phyloP scores from a whole-genome alignment of 768 basidiomycete genomes.

The Polyporus arcularius region DNA sequence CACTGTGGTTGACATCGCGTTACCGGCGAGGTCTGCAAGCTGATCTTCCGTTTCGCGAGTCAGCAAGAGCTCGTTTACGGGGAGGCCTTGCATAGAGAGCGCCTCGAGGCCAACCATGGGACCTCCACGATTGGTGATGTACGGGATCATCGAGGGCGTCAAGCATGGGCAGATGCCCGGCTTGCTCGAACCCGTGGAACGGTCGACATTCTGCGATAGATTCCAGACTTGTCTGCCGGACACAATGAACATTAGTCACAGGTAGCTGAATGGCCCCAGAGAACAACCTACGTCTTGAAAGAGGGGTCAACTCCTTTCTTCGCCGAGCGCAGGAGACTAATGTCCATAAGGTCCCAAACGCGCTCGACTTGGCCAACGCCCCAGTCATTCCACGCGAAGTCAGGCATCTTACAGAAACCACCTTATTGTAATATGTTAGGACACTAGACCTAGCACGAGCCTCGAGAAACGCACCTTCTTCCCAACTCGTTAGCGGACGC shows the following conservation, averaged over 20 bases:
- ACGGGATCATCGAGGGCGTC: constrained; percentile 96
- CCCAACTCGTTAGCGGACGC: constrained; percentile 90
- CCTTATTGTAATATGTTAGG: constrained; percentile 39
- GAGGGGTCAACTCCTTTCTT: constrained; percentile 80
- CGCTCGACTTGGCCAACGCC: constrained; percentile 89
- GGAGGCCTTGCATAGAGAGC: constrained; percentile 91
- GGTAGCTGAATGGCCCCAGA: too few species aligned
- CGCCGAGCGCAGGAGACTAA: constrained; percentile 80
- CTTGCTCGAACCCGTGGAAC: constrained; percentile 78
- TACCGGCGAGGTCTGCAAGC: constrained; percentile 91
- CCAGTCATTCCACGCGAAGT: constrained; percentile 96
- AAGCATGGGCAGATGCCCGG: constrained; percentile 90
- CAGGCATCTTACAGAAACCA: constrained; percentile 81
- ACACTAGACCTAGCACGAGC: too few species aligned
- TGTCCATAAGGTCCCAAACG: constrained; percentile 95
- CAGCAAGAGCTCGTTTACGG: constrained; percentile 86
- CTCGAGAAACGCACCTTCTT: constrained; percentile 61
- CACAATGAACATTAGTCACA: neutral
- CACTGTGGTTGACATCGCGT: constrained; percentile 97
- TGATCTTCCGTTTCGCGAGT: constrained; percentile 95
- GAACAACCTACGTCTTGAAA: constrained; percentile 76
- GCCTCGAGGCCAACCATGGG: constrained; percentile 95
- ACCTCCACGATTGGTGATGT: constrained; percentile 92
- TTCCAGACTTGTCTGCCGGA: constrained; percentile 84
- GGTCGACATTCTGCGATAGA: constrained; percentile 94